Conservation (phyloP, 2,329 filamentous ascomycete species). For the Cercospora sesami region DNA sequence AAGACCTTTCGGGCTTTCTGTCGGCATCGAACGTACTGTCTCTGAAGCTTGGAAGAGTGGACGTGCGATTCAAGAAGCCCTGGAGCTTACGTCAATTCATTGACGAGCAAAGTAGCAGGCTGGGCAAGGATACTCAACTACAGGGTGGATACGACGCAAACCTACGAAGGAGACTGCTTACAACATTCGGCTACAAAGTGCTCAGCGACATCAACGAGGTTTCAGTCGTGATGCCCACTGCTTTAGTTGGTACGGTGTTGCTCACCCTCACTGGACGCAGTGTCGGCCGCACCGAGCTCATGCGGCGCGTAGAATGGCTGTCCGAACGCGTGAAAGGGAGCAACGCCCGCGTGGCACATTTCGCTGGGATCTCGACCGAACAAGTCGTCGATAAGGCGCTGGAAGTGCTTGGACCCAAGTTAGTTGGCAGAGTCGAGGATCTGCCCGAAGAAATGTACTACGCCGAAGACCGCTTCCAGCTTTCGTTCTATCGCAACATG, state of each 20-base stretch:
- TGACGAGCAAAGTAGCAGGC: constrained; percentile 65
- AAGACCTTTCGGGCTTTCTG: constrained; percentile 88
- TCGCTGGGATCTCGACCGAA: constrained; percentile 74
- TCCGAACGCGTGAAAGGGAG: constrained; percentile 77
- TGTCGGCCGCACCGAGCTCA: constrained; percentile 81
- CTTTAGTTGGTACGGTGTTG: constrained; percentile 88
- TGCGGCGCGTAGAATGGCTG: constrained; percentile 87
- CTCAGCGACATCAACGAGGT: constrained; percentile 93
- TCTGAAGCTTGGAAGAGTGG: constrained; percentile 83
- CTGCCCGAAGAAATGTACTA: constrained; percentile 90
- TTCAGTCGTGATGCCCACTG: constrained; percentile 97
- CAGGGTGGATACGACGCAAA: constrained; percentile 49
- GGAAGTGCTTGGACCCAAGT: constrained; percentile 84
- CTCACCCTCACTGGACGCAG: constrained; percentile 88
- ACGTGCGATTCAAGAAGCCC: constrained; percentile 93
- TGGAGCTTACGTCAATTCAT: constrained; percentile 88
- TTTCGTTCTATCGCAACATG: constrained; percentile 99
- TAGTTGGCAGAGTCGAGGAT: constrained; percentile 77
- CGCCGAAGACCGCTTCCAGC: constrained; percentile 89
- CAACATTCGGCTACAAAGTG: constrained; percentile 88
- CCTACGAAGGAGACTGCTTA: constrained; percentile 66
- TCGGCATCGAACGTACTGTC: constrained; percentile 85
- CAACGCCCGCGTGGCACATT: constrained; percentile 90
- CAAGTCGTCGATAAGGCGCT: constrained; percentile 85
- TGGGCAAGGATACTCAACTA: constrained; percentile 38